Evolutionary conservation across 2,329 filamentous ascomycete genomes (phyloP), one percentile per base, ranked within the genome.

Genomic region (Zasmidium angulare): DNA sequence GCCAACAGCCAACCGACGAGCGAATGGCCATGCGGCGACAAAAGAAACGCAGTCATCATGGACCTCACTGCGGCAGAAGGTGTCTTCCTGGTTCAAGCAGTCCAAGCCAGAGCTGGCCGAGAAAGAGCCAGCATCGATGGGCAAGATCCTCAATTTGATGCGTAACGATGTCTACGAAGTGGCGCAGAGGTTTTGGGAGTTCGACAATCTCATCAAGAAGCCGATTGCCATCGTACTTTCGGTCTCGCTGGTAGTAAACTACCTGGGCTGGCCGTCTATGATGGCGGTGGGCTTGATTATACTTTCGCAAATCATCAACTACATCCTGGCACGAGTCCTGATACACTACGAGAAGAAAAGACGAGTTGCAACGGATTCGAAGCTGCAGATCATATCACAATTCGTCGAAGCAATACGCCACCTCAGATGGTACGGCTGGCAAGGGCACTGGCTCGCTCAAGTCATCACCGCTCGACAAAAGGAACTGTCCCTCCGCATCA

Each of bases 91-190:
- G 1, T 65, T 68, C 50, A 59, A 68, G 67, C 46, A 65, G 64
- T 40, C 64, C 64, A 58, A 71, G 58, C 52, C 70, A 63, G 31
- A 62, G 69, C 48, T 72, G 73, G 56, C 61, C 60, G 23, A 69
- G 11, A 81, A 82, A 57, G 78, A 83, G 56, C 84, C 89, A 1
- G 91, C 92, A 0, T 91, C 90, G 0, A 93, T 93, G 76, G 92
- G 92, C 7, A 96, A 96, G 71, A 95, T 96, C 53, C 83, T 96
- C 61, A 96, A 96, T 68, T 76, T 96, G 1, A 89, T 96, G 80
- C 87, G 91, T 40, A 81, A 81, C 59, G 90, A 95, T 71, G 90
- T 89, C 0, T 95, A 93, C 69, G 89, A 93, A 71, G 85, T 93
- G 43, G 84, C 90, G 2, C 90, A 93, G 69, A 74, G 78, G 47